A percentile compares a stretch with the other conserved stretches of the same genome.
These are phyloP conservation scores for Microglena sp. DNA, from an alignment of 139 green algal genomes.

Conservation along the genomic window DNA sequence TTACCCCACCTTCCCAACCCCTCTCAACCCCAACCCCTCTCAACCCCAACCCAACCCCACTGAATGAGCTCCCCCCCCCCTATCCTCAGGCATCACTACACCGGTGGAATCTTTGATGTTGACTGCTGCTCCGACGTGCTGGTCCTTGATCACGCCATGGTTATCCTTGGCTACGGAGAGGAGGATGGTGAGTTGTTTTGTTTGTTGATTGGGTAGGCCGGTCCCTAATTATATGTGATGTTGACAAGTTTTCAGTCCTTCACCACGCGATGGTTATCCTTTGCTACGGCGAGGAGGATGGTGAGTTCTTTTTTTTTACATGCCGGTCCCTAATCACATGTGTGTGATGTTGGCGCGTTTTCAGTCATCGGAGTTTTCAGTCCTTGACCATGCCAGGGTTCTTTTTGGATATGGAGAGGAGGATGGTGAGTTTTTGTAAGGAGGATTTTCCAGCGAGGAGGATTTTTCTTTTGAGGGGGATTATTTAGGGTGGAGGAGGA, in stretches of 20 bases:
- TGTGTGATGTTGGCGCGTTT: not conserved
- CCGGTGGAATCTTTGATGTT: not conserved
- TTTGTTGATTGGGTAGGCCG: not conserved
- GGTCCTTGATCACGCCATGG: not conserved
- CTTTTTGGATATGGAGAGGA: conserved; percentile 8
- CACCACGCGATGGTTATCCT: too few species aligned
- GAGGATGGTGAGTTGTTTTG: not conserved
- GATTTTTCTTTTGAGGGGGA: too few species aligned
- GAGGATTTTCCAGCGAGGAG: too few species aligned
- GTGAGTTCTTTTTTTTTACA: too few species aligned
- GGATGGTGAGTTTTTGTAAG: too few species aligned
- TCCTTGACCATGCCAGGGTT: conserved; percentile 10
- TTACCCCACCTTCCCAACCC: too few species aligned
- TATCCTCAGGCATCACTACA: not conserved
- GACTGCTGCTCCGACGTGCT: not conserved
- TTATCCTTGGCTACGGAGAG: not conserved
- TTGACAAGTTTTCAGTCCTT: not conserved
- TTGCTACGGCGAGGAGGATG: too few species aligned
- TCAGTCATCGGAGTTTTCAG: not conserved
- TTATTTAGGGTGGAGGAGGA: too few species aligned
- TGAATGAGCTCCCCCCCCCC: too few species aligned
- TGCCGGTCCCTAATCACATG: not conserved
- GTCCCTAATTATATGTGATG: not conserved
- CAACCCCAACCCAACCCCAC: too few species aligned
- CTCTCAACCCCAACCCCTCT: too few species aligned